Evolutionary conservation across 345 rosid genomes (phyloP).

Genomic region (Geranium rotundifolium): DNA sequence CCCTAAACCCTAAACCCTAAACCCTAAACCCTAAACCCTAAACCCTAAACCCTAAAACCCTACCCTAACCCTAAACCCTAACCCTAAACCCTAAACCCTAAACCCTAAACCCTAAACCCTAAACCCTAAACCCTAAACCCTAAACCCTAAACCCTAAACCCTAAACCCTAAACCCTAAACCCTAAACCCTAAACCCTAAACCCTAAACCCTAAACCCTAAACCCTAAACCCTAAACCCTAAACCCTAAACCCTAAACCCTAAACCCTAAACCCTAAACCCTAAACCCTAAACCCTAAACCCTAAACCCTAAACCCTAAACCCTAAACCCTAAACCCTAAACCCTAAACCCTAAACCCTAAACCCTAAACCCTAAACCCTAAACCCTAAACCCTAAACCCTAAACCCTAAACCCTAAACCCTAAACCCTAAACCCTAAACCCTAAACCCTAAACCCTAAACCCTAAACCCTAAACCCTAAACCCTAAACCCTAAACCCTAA

Average conservation of each 20-base stretch:
- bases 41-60: constrained; percentile 4
- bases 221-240: constrained; percentile 6
- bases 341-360: not conserved
- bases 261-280: not conserved
- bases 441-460: too few species aligned
- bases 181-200: constrained; percentile 5
- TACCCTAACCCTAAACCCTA: constrained; percentile 2
- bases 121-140: constrained; percentile 6
- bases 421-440: too few species aligned
- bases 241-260: not conserved
- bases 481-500: too few species aligned
- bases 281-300: not conserved
- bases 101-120: constrained; percentile 5
- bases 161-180: constrained; percentile 5
- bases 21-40: constrained; percentile 6
- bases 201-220: not conserved
- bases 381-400: not conserved
- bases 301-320: not conserved
- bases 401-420: too few species aligned
- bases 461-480: too few species aligned
- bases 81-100: constrained; percentile 5
- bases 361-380: not conserved
- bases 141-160: constrained; percentile 5
- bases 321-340: not conserved
- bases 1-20: constrained; percentile 6